Conservation (phyloP, 352 stramenopile genomes). For the Phytophthora constricta region DNA sequence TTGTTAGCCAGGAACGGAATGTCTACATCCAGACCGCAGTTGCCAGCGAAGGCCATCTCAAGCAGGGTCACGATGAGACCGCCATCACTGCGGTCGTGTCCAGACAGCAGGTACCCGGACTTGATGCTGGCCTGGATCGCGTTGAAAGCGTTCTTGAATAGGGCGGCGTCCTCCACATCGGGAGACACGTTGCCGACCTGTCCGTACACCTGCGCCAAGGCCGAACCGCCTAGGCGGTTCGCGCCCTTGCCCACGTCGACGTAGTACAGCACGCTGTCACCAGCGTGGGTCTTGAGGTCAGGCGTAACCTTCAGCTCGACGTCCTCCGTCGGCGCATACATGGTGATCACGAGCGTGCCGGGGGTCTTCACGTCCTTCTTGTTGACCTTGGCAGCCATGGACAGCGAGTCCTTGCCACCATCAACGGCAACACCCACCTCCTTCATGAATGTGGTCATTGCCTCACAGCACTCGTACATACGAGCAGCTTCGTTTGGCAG, state of each 20-base stretch:
- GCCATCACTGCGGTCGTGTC: constrained; percentile 99
- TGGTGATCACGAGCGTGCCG: constrained; percentile 97
- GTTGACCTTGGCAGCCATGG: constrained; percentile 96
- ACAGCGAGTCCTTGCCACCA: constrained; percentile 99
- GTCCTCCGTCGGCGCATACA: constrained; percentile 97
- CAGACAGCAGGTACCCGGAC: constrained; percentile 91
- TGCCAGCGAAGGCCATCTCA: constrained; percentile 99
- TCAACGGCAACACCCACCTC: constrained; percentile 97
- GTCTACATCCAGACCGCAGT: constrained; percentile 96
- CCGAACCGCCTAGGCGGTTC: constrained; percentile 94
- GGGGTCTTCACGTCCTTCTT: constrained; percentile 98
- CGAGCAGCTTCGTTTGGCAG: constrained; percentile 97
- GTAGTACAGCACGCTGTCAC: constrained; percentile 92
- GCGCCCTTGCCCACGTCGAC: constrained; percentile 94
- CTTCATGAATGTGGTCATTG: constrained; percentile 96
- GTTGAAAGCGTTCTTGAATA: constrained; percentile 95
- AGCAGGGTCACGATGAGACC: constrained; percentile 95
- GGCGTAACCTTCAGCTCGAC: constrained; percentile 97
- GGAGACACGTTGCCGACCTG: constrained; percentile 86
- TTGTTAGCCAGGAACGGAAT: constrained; percentile 66
- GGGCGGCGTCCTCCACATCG: constrained; percentile 93
- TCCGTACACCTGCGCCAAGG: constrained; percentile 95
- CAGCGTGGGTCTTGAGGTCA: constrained; percentile 93
- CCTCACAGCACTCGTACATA: constrained; percentile 98
- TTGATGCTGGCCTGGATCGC: constrained; percentile 94